Evolutionary conservation across 179 eudicot genomes (phyloP), one percentile per base, ranked within the genome.

Genomic region (Heliamphora ciliata): DNA sequence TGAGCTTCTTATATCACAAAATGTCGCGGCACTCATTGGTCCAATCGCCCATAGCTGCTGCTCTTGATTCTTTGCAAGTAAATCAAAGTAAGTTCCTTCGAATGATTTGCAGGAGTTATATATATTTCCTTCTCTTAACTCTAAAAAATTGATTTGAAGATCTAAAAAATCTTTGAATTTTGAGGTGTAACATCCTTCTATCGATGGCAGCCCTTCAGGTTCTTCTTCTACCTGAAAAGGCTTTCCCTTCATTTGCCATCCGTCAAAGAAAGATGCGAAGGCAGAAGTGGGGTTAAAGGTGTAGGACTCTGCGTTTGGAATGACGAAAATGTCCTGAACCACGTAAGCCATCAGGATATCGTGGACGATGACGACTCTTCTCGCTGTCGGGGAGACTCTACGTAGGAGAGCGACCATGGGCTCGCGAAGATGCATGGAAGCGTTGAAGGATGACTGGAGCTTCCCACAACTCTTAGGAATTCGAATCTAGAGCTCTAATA

Each of bases 241-340:
- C 89, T 55, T 63, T 82, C 10, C 66, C 51, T 14, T 59, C 67
- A 31, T 46, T 31, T 56, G 52, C 79, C 79, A 76, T 47, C 15
- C 24, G 1, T 58, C 8, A 21, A 9, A 51, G 17, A 18, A 48
- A 67, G 40, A 18, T 6, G 84, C 4, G 31, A 90, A 91, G 0
- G 91, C 89, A 0, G 91, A 88, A 58, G 81, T 64, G 1, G 87
- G 83, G 14, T 77, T 79, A 61, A 91, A 90, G 1, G 81, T 7
- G 52, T 91, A 94, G 8, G 90, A 70, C 46, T 91, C 96, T 4
- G 80, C 88, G 65, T 93, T 93, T 0, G 88, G 84, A 44, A 91
- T 50, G 0, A 48, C 58, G 2, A 64, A 78, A 17, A 85, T 82
- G 59, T 93, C 96, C 56, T 93, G 92, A 1, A 92, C 91, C 0